Evolutionary conservation across 345 rosid genomes (phyloP), one percentile per base, ranked within the genome.

Genomic region (Gossypium stocksii): DNA sequence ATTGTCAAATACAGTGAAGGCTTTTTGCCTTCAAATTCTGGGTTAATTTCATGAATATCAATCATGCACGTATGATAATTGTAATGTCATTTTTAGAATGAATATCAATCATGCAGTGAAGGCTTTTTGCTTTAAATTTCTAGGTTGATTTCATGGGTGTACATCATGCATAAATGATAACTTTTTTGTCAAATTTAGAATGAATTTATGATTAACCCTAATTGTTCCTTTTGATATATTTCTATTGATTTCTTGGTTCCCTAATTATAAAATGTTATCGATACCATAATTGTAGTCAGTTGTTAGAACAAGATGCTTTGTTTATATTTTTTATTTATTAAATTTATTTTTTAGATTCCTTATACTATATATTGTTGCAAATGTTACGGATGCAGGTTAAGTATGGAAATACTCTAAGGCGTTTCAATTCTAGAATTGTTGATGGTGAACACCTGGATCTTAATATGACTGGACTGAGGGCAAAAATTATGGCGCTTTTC

Each of bases 351-450:
- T 34, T 34, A 34, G 41, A 34, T 15, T 2, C 7, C 6, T 20
- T 71, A 9, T 56, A 3, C 2, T 23, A 14, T 19, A 0, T 1
- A 44, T 41, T 23, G 43, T 41, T 23, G 20, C 29, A 4, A 34
- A 45, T 70, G 63, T 9, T 75, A 58, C 67, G 77, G 71, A 25
- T 73, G 19, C 83, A 95, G 99, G 98, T 93, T 43, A 84, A 87
- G 61, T 84, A 80, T 83, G 92, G 86, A 58, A 88, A 80, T 77
- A 88, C 89, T 2, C 89, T 95, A 52, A 84, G 98, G 83, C 96
- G 99, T 13, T 91, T 95, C 84, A 89, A 84, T 81, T 93, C 87
- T 48, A 56, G 38, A 53, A 45, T 93, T 41, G 77, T 78, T 57
- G 87, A 80, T 63, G 80, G 80, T 77, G 93, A 80, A 23, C 78